Conservation (phyloP, 2,329 filamentous ascomycete species). For the Lachnellula cervina region DNA sequence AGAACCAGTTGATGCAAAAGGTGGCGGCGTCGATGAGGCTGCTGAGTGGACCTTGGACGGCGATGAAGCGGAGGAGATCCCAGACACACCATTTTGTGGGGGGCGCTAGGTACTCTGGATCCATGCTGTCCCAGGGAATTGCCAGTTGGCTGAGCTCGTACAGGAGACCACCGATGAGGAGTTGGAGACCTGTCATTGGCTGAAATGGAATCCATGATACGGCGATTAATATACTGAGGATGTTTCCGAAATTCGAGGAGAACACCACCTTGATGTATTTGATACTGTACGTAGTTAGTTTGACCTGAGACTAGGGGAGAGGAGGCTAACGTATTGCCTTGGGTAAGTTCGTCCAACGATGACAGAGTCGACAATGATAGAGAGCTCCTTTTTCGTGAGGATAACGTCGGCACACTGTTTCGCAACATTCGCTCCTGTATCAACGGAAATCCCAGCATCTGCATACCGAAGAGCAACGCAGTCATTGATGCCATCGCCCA, state of each 20-base stretch:
- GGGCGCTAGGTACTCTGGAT: constrained; percentile 1
- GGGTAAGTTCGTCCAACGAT: constrained; percentile 3
- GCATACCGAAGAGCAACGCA: constrained; percentile 6
- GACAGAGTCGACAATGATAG: constrained; percentile 8
- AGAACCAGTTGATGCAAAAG: constrained; percentile 7
- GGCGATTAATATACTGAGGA: background rate
- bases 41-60: constrained; percentile 3
- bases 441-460: constrained; percentile 9
- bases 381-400: constrained; percentile 10
- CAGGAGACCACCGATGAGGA: constrained; percentile 4
- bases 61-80: constrained; percentile 5
- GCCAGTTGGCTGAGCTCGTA: constrained; percentile 6
- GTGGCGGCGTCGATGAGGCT: constrained; percentile 5
- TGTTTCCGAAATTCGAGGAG: constrained; percentile 5
- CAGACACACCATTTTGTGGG: constrained; percentile 1
- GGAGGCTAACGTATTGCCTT: constrained; percentile 10
- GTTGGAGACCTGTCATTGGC: constrained; percentile 5
- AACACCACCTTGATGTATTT: constrained; percentile 12
- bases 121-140: constrained; percentile 7
- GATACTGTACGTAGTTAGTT: background rate
- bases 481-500: constrained; percentile 15
- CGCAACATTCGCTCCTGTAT: constrained; percentile 6
- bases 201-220: constrained; percentile 4
- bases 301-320: background rate
- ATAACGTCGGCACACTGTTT: constrained; percentile 11